These are phyloP conservation scores for Spizellomyces sp. DNA, from an alignment of 192 early-diverging fungal species.

Conservation along the genomic window DNA sequence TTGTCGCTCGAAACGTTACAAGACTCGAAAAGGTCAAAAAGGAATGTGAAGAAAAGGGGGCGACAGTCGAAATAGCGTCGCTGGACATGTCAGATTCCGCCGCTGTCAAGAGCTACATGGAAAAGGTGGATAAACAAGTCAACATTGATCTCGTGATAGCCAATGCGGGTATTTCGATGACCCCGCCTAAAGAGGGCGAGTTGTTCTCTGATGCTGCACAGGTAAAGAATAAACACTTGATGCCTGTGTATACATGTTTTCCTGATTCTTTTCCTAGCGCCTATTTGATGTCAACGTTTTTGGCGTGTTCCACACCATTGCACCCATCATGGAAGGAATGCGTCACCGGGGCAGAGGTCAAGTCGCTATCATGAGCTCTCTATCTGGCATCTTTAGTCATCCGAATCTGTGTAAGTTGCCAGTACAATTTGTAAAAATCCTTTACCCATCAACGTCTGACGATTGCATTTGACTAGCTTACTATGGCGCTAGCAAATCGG, in stretches of 20 bases:
- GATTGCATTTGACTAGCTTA: not conserved
- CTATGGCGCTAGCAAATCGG: slow-evolving; percentile 11
- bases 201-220: not conserved
- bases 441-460: not conserved
- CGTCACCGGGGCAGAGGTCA: slow-evolving; percentile 6
- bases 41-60: slow-evolving; percentile 2
- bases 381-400: slow-evolving; percentile 11
- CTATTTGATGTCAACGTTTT: slow-evolving; percentile 10
- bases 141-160: slow-evolving; percentile 18
- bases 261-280: not conserved
- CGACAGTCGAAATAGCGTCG: not conserved
- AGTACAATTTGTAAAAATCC: not conserved
- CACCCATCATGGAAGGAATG: slow-evolving; percentile 14
- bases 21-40: slow-evolving; percentile 11
- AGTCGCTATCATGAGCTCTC: slow-evolving; percentile 14
- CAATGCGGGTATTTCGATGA: slow-evolving; percentile 8
- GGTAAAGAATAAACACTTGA: not conserved
- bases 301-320: slow-evolving; percentile 8
- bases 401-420: not conserved
- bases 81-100: slow-evolving; percentile 6
- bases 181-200: not conserved
- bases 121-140: not conserved
- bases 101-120: not conserved
- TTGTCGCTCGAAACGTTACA: slow-evolving; percentile 1
- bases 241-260: not conserved